Evolutionary conservation across 352 stramenopile genomes (phyloP).

Genomic region (Phytopythium sindhum): DNA sequence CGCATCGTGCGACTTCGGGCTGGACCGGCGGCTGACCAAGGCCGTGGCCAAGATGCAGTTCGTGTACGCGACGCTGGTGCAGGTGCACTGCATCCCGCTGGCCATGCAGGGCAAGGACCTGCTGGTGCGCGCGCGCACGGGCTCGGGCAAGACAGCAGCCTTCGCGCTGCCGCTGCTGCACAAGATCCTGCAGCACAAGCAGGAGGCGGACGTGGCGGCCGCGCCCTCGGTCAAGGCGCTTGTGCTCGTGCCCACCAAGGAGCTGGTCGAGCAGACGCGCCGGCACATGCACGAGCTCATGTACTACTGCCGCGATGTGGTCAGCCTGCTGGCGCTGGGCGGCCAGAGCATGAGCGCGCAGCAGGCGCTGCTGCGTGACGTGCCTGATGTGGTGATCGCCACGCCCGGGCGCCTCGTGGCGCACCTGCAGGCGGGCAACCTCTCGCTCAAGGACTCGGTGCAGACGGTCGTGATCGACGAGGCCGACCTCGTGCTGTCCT

Average conservation of each 20-base stretch:
- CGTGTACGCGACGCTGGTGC: conserved; percentile 93
- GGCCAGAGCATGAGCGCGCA: conserved; percentile 89
- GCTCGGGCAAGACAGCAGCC: conserved; percentile 93
- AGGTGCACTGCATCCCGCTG: conserved; percentile 93
- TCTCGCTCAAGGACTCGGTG: conserved; percentile 88
- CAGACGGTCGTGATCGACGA: conserved; percentile 98
- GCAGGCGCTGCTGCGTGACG: conserved; percentile 80
- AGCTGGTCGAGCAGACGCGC: conserved; percentile 96
- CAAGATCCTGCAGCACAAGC: conserved; percentile 88
- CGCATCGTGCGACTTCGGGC: conserved; percentile 77
- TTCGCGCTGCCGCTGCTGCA: conserved; percentile 91
- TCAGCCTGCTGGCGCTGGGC: conserved; percentile 90
- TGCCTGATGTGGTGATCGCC: conserved; percentile 92
- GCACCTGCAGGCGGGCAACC: conserved; percentile 76
- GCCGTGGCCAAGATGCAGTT: conserved; percentile 91
- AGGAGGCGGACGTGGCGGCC: conserved; percentile 31
- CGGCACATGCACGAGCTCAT: conserved; percentile 91
- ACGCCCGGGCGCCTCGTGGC: conserved; percentile 94
- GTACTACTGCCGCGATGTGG: conserved; percentile 96
- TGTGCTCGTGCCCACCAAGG: conserved; percentile 96
- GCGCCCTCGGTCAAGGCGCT: conserved; percentile 76
- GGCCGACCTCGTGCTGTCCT: conserved; percentile 98
- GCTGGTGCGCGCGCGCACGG: conserved; percentile 90
- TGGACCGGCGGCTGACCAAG: conserved; percentile 92
- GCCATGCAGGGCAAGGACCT: conserved; percentile 92